phyloP scores from a whole-genome alignment of 2,329 filamentous ascomycete genomes.

The Neonectria faginata region DNA sequence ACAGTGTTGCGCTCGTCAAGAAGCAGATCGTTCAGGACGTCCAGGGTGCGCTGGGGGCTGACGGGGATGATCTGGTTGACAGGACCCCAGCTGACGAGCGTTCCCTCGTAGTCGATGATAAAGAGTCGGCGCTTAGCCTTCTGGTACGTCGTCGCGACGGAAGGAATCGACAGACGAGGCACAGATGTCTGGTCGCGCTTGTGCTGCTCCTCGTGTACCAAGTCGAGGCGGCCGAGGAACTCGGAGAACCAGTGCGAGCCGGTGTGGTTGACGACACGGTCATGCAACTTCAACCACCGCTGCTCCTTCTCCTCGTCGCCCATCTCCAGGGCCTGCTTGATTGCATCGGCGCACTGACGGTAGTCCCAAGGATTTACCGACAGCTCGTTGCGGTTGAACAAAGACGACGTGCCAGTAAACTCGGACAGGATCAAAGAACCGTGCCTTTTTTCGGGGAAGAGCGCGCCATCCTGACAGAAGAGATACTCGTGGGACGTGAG shows the following conservation, averaged over 20 bases:
- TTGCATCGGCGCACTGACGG: constrained; percentile 85
- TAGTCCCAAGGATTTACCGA: constrained; percentile 97
- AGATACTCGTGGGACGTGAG: constrained; percentile 94
- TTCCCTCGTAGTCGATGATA: constrained; percentile 94
- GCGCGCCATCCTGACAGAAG: constrained; percentile 88
- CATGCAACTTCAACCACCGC: constrained; percentile 80
- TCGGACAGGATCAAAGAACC: constrained; percentile 93
- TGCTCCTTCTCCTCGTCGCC: constrained; percentile 75
- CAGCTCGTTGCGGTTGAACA: constrained; percentile 84
- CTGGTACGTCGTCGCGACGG: constrained; percentile 74
- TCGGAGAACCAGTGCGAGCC: constrained; percentile 88
- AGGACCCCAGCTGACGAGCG: constrained; percentile 87
- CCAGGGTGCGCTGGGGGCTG: constrained; percentile 84
- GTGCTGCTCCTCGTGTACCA: constrained; percentile 86
- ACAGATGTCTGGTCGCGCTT: constrained; percentile 87
- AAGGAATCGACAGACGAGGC: constrained; percentile 80
- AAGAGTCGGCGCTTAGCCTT: constrained; percentile 78
- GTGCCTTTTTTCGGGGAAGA: constrained; percentile 77
- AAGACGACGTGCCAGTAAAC: constrained; percentile 90
- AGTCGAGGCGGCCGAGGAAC: constrained; percentile 76
- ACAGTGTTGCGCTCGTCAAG: constrained; percentile 85
- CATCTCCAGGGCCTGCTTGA: constrained; percentile 87
- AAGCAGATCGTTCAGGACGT: constrained; percentile 84
- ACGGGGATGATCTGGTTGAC: constrained; percentile 86
- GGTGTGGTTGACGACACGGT: constrained; percentile 82